Conservation (phyloP, 2,329 filamentous ascomycete species). For the Xylaria arbuscula region DNA sequence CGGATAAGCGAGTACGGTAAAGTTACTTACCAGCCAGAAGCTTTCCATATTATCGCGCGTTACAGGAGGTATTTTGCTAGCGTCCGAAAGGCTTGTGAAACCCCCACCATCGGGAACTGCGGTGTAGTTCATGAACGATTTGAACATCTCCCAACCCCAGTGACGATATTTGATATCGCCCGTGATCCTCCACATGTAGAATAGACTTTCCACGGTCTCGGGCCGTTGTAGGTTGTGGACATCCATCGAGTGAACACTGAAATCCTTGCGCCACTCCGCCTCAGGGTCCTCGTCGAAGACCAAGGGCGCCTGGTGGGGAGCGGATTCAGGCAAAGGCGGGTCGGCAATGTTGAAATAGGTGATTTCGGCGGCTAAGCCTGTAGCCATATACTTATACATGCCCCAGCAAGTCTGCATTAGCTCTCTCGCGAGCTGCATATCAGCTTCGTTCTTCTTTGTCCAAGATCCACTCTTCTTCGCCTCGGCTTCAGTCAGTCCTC, state of each 20-base stretch:
- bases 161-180: constrained; percentile 88
- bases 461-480: constrained; percentile 79
- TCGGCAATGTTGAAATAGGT: constrained; percentile 84
- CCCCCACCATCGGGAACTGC: constrained; percentile 80
- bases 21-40: constrained; percentile 85
- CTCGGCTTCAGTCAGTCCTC: constrained; percentile 77
- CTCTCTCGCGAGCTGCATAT: constrained; percentile 88
- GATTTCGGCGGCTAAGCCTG: constrained; percentile 94
- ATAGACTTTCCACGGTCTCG: constrained; percentile 94
- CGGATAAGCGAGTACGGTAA: neutral
- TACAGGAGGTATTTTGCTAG: constrained; percentile 75
- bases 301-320: constrained; percentile 61
- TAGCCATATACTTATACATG: constrained; percentile 92
- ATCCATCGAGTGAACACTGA: constrained; percentile 82
- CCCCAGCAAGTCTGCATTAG: constrained; percentile 98
- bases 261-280: constrained; percentile 80
- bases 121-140: constrained; percentile 87
- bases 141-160: constrained; percentile 99
- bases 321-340: constrained; percentile 72
- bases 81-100: constrained; percentile 84
- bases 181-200: constrained; percentile 99
- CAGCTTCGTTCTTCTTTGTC: constrained; percentile 82
- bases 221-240: constrained; percentile 93
- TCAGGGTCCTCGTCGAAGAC: constrained; percentile 63
- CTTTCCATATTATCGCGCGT: constrained; percentile 95